A percentile compares a stretch with the other conserved stretches of the same genome.
phyloP scores from a whole-genome alignment of 1,284 basidiomycete genomes.

The Xanthoconium separans region DNA sequence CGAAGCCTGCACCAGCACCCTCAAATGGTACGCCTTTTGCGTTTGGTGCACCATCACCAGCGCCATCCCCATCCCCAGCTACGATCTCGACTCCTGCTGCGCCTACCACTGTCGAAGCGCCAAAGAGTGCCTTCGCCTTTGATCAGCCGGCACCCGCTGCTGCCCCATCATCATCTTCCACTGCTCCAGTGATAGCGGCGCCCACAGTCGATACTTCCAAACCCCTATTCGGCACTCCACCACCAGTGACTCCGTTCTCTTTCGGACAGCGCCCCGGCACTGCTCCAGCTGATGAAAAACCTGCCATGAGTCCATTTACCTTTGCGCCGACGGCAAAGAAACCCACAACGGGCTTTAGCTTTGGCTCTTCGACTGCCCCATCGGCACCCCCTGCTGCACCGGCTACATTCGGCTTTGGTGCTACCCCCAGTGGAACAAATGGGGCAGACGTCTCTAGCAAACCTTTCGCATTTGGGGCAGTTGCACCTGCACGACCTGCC shows the following conservation, averaged over 20 bases:
- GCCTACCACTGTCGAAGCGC: slow-evolving; percentile 16
- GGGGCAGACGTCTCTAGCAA: slow-evolving; percentile 32
- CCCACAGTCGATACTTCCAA: slow-evolving; percentile 23
- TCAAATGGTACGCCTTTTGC: slow-evolving; percentile 12
- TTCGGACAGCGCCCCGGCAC: slow-evolving; percentile 27
- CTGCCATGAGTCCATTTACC: slow-evolving; percentile 26
- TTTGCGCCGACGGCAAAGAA: slow-evolving; percentile 28
- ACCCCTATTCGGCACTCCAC: slow-evolving; percentile 26
- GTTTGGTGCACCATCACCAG: slow-evolving; percentile 18
- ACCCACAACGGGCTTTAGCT: slow-evolving; percentile 28
- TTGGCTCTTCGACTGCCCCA: slow-evolving; percentile 28
- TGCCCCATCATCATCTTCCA: slow-evolving; percentile 5
- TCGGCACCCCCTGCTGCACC: slow-evolving; percentile 24
- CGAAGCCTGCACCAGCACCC: slow-evolving; percentile 5
- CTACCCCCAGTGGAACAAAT: slow-evolving; percentile 25
- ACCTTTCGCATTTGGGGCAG: slow-evolving; percentile 32
- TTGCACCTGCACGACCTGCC: slow-evolving; percentile 35
- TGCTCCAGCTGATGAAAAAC: slow-evolving; percentile 23
- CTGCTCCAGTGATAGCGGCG: slow-evolving; percentile 2
- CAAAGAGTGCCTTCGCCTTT: slow-evolving; percentile 30
- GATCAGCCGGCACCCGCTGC: slow-evolving; percentile 16
- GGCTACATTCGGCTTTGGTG: slow-evolving; percentile 34
- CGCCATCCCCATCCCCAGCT: neutral
- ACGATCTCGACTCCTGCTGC: slow-evolving; percentile 1
- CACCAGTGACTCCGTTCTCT: slow-evolving; percentile 26